phyloP scores from a whole-genome alignment of 208 protist genomes.

The Crithidia mellificae region DNA sequence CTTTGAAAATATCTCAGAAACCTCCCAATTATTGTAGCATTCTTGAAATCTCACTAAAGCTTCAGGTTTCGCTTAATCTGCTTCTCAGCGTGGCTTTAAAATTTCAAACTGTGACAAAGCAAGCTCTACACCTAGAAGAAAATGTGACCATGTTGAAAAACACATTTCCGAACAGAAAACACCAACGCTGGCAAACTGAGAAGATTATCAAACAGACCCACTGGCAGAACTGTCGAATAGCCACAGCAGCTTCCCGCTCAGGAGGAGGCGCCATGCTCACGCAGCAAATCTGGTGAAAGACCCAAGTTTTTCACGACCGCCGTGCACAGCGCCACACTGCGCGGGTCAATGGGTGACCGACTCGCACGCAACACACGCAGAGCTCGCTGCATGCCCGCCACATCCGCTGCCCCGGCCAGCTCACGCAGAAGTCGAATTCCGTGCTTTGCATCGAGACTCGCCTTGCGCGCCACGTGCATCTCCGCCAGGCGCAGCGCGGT shows the following conservation, averaged over 20 bases:
- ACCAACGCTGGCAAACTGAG: no score
- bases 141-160: no score
- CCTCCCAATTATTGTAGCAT: no score
- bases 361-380: constrained; percentile 45
- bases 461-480: constrained; percentile 33
- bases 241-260: background rate
- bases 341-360: constrained; percentile 54
- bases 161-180: no score
- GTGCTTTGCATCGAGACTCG: constrained; percentile 56
- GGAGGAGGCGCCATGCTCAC: background rate
- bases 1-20: no score
- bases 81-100: no score
- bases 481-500: constrained; percentile 50
- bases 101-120: no score
- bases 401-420: constrained; percentile 42
- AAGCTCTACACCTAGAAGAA: no score
- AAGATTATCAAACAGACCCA: background rate
- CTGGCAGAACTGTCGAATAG: background rate
- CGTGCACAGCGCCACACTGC: constrained; percentile 47
- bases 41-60: no score
- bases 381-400: constrained; percentile 40
- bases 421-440: constrained; percentile 51
- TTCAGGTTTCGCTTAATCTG: background rate
- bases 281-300: constrained; percentile 43
- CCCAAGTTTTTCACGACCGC: constrained; percentile 39